These are phyloP conservation scores for Diplocarpon rosae DNA, from an alignment of 2,329 filamentous ascomycete species.

Conservation along the genomic window DNA sequence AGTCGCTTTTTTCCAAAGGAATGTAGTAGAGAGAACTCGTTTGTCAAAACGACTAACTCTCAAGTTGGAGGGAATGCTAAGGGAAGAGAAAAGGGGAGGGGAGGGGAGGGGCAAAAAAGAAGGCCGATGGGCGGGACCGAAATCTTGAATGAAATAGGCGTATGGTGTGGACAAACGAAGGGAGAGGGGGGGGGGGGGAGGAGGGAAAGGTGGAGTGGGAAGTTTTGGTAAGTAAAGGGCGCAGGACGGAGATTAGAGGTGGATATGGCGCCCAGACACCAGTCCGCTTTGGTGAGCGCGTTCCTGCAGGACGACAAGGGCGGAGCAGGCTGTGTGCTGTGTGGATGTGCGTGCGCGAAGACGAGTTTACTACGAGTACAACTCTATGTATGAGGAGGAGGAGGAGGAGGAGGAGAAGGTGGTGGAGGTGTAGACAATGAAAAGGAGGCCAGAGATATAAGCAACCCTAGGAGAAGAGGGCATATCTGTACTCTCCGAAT, in stretches of 20 bases:
- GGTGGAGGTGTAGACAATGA: too few species aligned
- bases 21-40: constrained; percentile 27
- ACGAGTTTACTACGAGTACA: too few species aligned
- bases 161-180: background rate
- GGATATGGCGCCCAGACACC: background rate
- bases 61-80: constrained; percentile 27
- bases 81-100: constrained; percentile 8
- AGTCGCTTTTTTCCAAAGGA: constrained; percentile 28
- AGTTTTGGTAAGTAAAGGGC: too few species aligned
- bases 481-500: too few species aligned
- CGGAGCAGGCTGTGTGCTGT: background rate
- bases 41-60: constrained; percentile 18
- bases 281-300: background rate
- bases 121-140: constrained; percentile 6
- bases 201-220: background rate
- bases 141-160: background rate
- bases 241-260: background rate
- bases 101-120: constrained; percentile 11
- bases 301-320: background rate
- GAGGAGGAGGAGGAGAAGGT: too few species aligned
- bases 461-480: too few species aligned
- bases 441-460: too few species aligned
- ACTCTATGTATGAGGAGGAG: too few species aligned
- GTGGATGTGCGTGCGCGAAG: too few species aligned
- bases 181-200: background rate